These are phyloP conservation scores for Fomitiporia mediterranea DNA, from an alignment of 1,284 basidiomycete genomes.

Conservation along the genomic window DNA sequence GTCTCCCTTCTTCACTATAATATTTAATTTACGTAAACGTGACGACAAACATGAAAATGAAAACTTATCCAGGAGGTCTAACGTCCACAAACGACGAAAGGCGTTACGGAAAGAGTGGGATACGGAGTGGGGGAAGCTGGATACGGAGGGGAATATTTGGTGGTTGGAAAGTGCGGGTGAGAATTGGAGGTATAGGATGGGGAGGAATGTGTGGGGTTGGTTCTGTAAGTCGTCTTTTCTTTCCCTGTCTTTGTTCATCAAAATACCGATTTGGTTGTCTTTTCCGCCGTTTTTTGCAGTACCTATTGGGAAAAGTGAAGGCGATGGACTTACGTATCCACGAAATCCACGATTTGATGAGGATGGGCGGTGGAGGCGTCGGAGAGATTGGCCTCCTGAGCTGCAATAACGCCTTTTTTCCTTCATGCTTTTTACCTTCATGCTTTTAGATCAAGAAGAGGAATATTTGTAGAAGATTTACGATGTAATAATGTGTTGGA, in stretches of 20 bases:
- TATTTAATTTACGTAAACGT: too few relatives aligned
- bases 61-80: conserved; percentile 4
- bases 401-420: conserved; percentile 33
- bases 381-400: conserved; percentile 67
- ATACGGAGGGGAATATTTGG: conserved; percentile 80
- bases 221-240: conserved; percentile 50
- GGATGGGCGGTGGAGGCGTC: conserved; percentile 60
- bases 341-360: conserved; percentile 71
- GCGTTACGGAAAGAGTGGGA: conserved; percentile 56
- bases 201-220: conserved; percentile 58
- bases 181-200: conserved; percentile 80
- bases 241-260: conserved; percentile 1
- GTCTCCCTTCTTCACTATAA: too few relatives aligned
- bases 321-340: conserved; percentile 61
- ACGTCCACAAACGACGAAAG: conserved; percentile 39
- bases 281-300: conserved; percentile 44
- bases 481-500: too few relatives aligned
- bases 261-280: not conserved
- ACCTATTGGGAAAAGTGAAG: conserved; percentile 54
- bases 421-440: not conserved
- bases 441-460: too few relatives aligned
- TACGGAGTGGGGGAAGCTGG: conserved; percentile 68
- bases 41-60: not conserved
- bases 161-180: conserved; percentile 60
- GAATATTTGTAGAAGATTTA: too few relatives aligned